Evolutionary conservation across 2,329 filamentous ascomycete species (phyloP).

Genomic region (Lecanicillium sp.): DNA sequence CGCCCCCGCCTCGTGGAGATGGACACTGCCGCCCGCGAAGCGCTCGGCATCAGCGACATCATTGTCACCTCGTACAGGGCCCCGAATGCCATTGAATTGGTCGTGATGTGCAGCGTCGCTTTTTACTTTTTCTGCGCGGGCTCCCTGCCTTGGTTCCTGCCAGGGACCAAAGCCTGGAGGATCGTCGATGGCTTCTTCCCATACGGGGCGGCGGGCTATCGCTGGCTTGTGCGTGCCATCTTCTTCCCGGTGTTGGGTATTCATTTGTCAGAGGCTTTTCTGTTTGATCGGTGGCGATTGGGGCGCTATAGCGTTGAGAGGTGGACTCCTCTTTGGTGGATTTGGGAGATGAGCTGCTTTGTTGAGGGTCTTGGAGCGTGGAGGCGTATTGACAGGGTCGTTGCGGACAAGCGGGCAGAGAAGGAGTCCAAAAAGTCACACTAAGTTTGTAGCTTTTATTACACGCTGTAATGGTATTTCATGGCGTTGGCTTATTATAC

Average conservation of each 20-base stretch:
- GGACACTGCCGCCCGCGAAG: slow-evolving; percentile 45
- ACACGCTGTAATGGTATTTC: no score
- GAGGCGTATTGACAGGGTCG: slow-evolving; percentile 32
- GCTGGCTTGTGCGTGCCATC: slow-evolving; percentile 50
- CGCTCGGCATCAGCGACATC: slow-evolving; percentile 49
- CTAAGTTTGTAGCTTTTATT: neutral
- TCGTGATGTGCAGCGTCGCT: slow-evolving; percentile 45
- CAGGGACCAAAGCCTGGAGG: slow-evolving; percentile 41
- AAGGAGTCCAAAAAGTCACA: slow-evolving; percentile 28
- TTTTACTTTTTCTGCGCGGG: slow-evolving; percentile 47
- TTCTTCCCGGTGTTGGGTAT: slow-evolving; percentile 51
- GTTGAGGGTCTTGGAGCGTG: slow-evolving; percentile 46
- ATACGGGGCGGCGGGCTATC: slow-evolving; percentile 48
- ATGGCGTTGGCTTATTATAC: no score
- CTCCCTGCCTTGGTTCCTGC: slow-evolving; percentile 38
- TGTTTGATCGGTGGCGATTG: slow-evolving; percentile 40
- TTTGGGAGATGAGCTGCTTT: slow-evolving; percentile 45
- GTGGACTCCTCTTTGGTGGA: slow-evolving; percentile 40
- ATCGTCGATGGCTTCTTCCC: slow-evolving; percentile 44
- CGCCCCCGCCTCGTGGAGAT: slow-evolving; percentile 66
- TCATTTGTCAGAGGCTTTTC: slow-evolving; percentile 56
- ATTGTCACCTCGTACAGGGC: slow-evolving; percentile 30
- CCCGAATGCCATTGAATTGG: slow-evolving; percentile 35
- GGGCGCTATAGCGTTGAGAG: slow-evolving; percentile 37
- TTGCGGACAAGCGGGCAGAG: slow-evolving; percentile 26